Evolutionary conservation across 176 grass and related monocot genomes (phyloP).

Genomic region (Oryza punctata): DNA sequence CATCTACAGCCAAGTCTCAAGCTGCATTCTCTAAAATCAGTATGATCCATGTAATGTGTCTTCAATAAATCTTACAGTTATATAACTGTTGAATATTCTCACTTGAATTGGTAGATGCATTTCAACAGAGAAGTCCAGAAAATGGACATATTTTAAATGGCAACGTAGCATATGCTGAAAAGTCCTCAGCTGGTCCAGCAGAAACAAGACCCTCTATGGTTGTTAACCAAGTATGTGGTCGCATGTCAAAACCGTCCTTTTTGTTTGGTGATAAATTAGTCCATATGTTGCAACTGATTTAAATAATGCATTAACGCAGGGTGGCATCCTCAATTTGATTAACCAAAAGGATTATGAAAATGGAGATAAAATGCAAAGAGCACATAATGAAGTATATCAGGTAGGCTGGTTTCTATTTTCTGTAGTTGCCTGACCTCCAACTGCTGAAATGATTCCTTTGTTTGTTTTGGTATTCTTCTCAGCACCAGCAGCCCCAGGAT

Average conservation of each 20-base stretch:
- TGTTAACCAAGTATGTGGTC: conserved; percentile 33
- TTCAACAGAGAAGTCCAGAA: conserved; percentile 69
- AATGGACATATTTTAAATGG: conserved; percentile 77
- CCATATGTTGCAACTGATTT: background rate
- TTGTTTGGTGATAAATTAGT: conserved; percentile 26
- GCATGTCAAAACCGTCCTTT: conserved; percentile 22
- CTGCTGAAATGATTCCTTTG: background rate
- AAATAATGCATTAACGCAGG: conserved; percentile 33
- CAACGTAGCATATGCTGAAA: conserved; percentile 57
- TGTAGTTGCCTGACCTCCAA: conserved; percentile 6
- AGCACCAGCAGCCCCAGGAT: conserved; percentile 47
- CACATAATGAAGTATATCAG: conserved; percentile 68
- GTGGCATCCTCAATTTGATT: conserved; percentile 35
- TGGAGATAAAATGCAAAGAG: conserved; percentile 69
- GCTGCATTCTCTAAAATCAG: conserved; percentile 59
- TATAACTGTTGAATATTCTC: conserved; percentile 38
- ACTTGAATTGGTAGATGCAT: conserved; percentile 49
- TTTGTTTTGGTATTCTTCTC: conserved; percentile 36
- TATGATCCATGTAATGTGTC: conserved; percentile 61
- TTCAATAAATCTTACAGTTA: conserved; percentile 39
- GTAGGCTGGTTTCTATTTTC: conserved; percentile 44
- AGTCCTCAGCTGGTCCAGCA: conserved; percentile 25
- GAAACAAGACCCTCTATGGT: conserved; percentile 56
- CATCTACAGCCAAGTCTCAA: conserved; percentile 65
- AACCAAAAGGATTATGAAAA: conserved; percentile 60